Conservation (phyloP, 495 filamentous ascomycete species). For the Neurospora sp. region DNA sequence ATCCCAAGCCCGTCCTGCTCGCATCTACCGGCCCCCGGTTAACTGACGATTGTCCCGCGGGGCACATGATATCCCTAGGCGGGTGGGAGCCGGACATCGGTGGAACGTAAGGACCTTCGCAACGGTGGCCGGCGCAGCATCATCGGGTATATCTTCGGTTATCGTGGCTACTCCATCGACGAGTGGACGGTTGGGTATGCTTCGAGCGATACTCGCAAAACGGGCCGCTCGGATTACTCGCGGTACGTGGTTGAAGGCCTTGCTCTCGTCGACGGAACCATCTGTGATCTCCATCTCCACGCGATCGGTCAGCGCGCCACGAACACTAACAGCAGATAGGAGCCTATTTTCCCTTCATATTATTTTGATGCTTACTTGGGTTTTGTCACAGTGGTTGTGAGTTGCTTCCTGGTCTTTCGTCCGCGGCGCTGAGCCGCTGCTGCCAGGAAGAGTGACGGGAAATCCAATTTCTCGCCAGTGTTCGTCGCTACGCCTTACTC, state of each 20-base stretch:
- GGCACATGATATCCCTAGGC: not conserved
- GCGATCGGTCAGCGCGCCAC: not conserved
- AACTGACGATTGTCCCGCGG: not conserved
- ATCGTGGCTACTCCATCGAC: not conserved
- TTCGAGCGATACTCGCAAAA: too few relatives aligned
- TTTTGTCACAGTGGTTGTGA: not conserved
- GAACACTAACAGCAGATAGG: not conserved
- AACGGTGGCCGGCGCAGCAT: not conserved
- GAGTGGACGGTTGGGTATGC: not conserved
- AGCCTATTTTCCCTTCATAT: not conserved
- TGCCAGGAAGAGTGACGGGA: not conserved
- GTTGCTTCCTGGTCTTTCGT: not conserved
- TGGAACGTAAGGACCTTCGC: not conserved
- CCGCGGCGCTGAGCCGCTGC: too few relatives aligned
- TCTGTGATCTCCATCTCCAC: not conserved
- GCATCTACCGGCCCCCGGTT: not conserved
- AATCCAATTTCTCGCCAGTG: not conserved
- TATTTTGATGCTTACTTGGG: not conserved
- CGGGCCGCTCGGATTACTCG: not conserved
- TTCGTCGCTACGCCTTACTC: not conserved
- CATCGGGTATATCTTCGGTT: not conserved
- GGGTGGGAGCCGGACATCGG: not conserved
- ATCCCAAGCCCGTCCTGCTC: not conserved
- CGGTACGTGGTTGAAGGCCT: not conserved
- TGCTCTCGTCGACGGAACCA: not conserved